These are phyloP conservation scores for Xylaria sp. DNA, from an alignment of 495 filamentous ascomycete genomes.

Conservation along the genomic window DNA sequence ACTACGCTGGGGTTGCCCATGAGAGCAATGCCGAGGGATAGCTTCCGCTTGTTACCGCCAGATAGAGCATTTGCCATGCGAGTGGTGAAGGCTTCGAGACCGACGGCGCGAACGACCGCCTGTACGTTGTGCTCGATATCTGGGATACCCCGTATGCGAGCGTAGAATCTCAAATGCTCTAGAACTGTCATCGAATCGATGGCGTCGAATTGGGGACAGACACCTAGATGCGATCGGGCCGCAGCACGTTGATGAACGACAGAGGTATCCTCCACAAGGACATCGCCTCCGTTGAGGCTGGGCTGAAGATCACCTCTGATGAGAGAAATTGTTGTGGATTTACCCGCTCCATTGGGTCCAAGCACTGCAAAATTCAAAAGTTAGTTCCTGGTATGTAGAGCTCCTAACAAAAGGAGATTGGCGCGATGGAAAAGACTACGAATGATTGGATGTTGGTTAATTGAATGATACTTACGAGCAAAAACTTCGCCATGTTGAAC, in stretches of 20 bases:
- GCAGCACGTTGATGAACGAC: constrained; percentile 67
- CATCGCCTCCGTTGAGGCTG: constrained; percentile 63
- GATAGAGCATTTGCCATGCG: constrained; percentile 71
- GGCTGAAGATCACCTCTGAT: constrained; percentile 85
- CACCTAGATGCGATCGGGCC: constrained; percentile 76
- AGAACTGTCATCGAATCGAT: constrained; percentile 73
- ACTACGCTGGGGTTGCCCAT: constrained; percentile 78
- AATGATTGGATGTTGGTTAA: not conserved
- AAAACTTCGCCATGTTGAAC: constrained; percentile 80
- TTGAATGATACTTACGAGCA: constrained; percentile 48
- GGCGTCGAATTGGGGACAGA: constrained; percentile 77
- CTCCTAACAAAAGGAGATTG: not conserved
- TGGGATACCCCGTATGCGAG: constrained; percentile 69
- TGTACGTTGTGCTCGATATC: constrained; percentile 68
- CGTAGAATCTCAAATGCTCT: constrained; percentile 79
- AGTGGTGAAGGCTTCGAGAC: constrained; percentile 62
- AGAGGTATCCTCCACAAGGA: constrained; percentile 76
- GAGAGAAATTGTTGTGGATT: constrained; percentile 82
- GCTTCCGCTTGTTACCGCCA: constrained; percentile 77
- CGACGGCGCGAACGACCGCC: constrained; percentile 65
- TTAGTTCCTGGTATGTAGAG: not conserved
- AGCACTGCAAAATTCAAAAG: constrained; percentile 55
- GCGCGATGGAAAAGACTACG: not conserved
- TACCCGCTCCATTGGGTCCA: constrained; percentile 89
- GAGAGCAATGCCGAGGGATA: constrained; percentile 75